Conservation (phyloP, 352 stramenopile genomes). For the Thalassiosira exigua region DNA sequence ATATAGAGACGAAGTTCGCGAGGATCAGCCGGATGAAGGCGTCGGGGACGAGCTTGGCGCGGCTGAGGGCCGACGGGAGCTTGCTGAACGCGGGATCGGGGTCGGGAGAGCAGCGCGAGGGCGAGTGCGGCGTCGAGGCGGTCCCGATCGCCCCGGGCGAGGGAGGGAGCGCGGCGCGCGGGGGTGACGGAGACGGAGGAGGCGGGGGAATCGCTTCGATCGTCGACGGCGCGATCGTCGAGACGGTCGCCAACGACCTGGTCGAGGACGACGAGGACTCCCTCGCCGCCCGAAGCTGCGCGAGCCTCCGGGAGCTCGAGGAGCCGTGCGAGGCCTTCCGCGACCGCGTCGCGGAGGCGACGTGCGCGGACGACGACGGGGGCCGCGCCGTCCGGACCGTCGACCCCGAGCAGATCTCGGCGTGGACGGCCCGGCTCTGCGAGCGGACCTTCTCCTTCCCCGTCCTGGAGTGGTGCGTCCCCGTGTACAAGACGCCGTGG, state of each 20-base stretch:
- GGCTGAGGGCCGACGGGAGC: neutral
- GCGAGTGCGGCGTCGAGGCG: too few species aligned
- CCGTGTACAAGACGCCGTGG: slow-evolving; percentile 75
- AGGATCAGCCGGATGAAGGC: slow-evolving; percentile 14
- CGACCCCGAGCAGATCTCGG: neutral
- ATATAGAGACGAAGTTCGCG: neutral
- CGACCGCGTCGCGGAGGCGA: too few species aligned
- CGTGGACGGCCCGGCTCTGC: neutral
- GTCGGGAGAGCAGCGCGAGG: neutral
- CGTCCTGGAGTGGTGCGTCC: slow-evolving; percentile 71
- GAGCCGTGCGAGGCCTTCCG: too few species aligned
- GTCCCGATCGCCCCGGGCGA: too few species aligned
- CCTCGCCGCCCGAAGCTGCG: too few species aligned
- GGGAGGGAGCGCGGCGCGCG: too few species aligned
- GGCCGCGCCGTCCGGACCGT: neutral
- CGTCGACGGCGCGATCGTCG: too few species aligned
- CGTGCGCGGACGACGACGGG: too few species aligned
- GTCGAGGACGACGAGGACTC: neutral
- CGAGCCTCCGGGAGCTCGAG: too few species aligned
- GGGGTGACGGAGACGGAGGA: too few species aligned
- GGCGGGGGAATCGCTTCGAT: too few species aligned
- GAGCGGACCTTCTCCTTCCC: neutral
- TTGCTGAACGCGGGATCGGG: neutral
- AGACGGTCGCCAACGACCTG: too few species aligned
- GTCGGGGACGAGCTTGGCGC: neutral